These are phyloP conservation scores for Entomortierella lignicola DNA, from an alignment of 192 early-diverging fungal genomes.

Conservation along the genomic window DNA sequence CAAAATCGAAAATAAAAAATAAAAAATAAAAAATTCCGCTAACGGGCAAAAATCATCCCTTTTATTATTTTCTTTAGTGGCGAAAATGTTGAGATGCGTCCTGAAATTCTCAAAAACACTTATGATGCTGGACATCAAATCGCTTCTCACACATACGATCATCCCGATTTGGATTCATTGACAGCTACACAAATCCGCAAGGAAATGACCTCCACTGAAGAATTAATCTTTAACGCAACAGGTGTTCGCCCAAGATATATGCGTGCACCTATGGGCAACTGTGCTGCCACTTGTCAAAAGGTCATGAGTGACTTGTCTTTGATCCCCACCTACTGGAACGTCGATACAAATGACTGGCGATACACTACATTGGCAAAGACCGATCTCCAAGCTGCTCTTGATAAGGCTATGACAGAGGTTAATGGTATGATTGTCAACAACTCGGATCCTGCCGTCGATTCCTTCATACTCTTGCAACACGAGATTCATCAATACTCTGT, in stretches of 20 bases:
- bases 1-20: not conserved
- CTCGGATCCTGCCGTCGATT: constrained; percentile 26
- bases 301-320: constrained; percentile 24
- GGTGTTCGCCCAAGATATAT: constrained; percentile 65
- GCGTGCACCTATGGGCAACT: constrained; percentile 65
- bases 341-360: constrained; percentile 47
- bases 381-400: not conserved
- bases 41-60: no score
- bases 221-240: constrained; percentile 54
- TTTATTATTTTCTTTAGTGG: constrained; percentile 10
- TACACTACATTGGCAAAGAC: not conserved
- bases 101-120: constrained; percentile 13
- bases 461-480: constrained; percentile 48
- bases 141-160: constrained; percentile 62
- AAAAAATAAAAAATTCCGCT: constrained; percentile 3
- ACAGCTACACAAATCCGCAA: constrained; percentile 45
- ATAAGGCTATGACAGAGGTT: constrained; percentile 10
- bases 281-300: constrained; percentile 12
- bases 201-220: constrained; percentile 58
- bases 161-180: constrained; percentile 57
- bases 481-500: constrained; percentile 46
- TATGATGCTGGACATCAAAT: constrained; percentile 67
- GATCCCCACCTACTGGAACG: constrained; percentile 30
- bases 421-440: constrained; percentile 5
- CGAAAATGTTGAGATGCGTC: not conserved